A percentile compares a stretch with the other conserved stretches of the same genome.
phyloP scores from a whole-genome alignment of 2,329 filamentous ascomycete species.

The Boeremia exigua region DNA sequence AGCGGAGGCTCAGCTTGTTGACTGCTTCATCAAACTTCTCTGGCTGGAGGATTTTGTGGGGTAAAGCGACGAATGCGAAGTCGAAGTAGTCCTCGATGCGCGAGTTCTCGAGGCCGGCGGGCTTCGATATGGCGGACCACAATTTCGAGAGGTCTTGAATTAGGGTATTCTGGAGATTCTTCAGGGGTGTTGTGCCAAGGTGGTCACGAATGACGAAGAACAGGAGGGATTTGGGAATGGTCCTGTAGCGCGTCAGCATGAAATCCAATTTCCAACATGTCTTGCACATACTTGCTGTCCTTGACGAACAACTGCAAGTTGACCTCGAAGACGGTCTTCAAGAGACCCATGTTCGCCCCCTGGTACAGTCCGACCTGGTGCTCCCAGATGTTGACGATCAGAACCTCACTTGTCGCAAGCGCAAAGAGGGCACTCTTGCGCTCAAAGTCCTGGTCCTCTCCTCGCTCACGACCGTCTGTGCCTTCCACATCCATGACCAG shows the following conservation, averaged over 20 bases:
- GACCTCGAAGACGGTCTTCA: slow-evolving; percentile 99
- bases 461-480: slow-evolving; percentile 92
- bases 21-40: slow-evolving; percentile 88
- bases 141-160: slow-evolving; percentile 90
- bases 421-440: slow-evolving; percentile 97
- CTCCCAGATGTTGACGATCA: slow-evolving; percentile 99
- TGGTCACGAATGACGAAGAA: slow-evolving; percentile 99
- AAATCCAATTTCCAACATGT: neutral
- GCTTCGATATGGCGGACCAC: slow-evolving; percentile 92
- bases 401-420: slow-evolving; percentile 93
- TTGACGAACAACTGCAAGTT: slow-evolving; percentile 97
- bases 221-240: slow-evolving; percentile 85
- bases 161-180: slow-evolving; percentile 88
- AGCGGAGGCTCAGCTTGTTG: slow-evolving; percentile 78
- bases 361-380: slow-evolving; percentile 98
- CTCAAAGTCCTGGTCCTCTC: slow-evolving; percentile 99
- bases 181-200: slow-evolving; percentile 86
- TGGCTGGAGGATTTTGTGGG: slow-evolving; percentile 94
- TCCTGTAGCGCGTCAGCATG: slow-evolving; percentile 58
- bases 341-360: slow-evolving; percentile 96
- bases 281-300: slow-evolving; percentile 76
- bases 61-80: slow-evolving; percentile 93
- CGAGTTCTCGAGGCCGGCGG: slow-evolving; percentile 83
- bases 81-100: slow-evolving; percentile 98
- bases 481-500: slow-evolving; percentile 99